These are phyloP conservation scores for Paramecium sonneborni DNA, from an alignment of 73 alveolate species.

Conservation along the genomic window DNA sequence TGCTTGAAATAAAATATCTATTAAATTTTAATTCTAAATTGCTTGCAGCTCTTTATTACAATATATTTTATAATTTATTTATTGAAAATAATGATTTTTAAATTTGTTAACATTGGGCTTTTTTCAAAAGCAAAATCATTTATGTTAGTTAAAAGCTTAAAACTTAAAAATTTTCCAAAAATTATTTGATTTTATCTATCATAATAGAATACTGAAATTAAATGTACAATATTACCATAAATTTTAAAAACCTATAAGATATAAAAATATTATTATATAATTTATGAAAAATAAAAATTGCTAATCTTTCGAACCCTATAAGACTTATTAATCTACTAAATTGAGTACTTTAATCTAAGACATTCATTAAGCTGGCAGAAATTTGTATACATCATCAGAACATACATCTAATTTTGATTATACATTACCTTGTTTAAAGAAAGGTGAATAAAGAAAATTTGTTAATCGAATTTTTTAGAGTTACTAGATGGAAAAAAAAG, in stretches of 20 bases:
- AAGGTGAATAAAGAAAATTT: neutral
- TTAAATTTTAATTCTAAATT: no score
- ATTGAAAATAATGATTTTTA: no score
- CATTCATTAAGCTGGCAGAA: conserved; percentile 26
- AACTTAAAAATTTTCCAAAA: neutral
- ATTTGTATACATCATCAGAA: neutral
- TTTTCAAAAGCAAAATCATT: no score
- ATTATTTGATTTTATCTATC: neutral
- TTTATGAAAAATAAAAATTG: neutral
- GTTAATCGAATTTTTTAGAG: neutral
- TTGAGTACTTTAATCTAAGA: neutral
- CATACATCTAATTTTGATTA: conserved; percentile 2
- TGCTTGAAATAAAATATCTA: no score
- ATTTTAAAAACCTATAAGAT: neutral
- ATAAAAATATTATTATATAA: neutral
- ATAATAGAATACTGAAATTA: neutral
- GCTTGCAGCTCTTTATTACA: no score
- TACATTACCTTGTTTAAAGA: neutral
- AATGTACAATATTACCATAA: neutral
- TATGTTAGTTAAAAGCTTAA: no score
- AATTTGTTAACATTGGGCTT: no score
- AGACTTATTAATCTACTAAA: conserved; percentile 18
- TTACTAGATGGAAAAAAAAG: neutral
- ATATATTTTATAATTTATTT: no score
- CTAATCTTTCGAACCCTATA: neutral